Conservation (phyloP, 2,329 filamentous ascomycete genomes). For the Plectosphaerella plurivora region DNA sequence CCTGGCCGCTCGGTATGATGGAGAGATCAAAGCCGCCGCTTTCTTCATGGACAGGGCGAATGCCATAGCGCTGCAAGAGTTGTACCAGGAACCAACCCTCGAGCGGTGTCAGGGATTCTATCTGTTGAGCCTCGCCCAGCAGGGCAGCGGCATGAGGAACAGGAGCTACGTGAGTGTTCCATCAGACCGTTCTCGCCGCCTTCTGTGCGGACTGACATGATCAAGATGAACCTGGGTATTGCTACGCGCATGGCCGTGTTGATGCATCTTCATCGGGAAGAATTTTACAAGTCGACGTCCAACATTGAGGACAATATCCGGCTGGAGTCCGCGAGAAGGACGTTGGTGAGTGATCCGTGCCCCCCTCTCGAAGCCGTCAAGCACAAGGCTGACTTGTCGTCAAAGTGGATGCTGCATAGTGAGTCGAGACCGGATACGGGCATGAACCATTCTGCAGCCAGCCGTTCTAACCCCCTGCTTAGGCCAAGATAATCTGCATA, state of each 20-base stretch:
- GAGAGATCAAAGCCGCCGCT: conserved; percentile 46
- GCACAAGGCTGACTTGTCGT: not conserved
- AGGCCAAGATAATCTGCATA: conserved; percentile 53
- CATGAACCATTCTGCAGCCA: not conserved
- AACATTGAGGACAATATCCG: conserved; percentile 40
- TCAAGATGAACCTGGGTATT: conserved; percentile 51
- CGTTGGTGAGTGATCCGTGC: conserved; percentile 37
- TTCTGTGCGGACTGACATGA: conserved; percentile 12
- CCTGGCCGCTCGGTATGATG: conserved; percentile 42
- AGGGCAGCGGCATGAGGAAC: conserved; percentile 49
- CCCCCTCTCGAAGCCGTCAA: not conserved
- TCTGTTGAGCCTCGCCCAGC: conserved; percentile 53
- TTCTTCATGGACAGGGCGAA: conserved; percentile 49
- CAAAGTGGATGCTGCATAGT: conserved; percentile 55
- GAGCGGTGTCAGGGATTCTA: conserved; percentile 57
- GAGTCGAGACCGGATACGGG: conserved; percentile 9
- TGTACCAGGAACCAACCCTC: conserved; percentile 48
- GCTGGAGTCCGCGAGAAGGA: conserved; percentile 52
- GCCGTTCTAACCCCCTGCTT: not conserved
- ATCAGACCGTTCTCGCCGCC: too few species aligned
- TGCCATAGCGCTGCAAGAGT: conserved; percentile 39
- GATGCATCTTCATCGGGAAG: conserved; percentile 51
- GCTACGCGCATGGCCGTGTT: conserved; percentile 51
- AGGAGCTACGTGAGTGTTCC: conserved; percentile 44
- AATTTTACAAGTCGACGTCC: conserved; percentile 41